Evolutionary conservation across 2,329 filamentous ascomycete species (phyloP).

Genomic region (Talaromyces sp.): DNA sequence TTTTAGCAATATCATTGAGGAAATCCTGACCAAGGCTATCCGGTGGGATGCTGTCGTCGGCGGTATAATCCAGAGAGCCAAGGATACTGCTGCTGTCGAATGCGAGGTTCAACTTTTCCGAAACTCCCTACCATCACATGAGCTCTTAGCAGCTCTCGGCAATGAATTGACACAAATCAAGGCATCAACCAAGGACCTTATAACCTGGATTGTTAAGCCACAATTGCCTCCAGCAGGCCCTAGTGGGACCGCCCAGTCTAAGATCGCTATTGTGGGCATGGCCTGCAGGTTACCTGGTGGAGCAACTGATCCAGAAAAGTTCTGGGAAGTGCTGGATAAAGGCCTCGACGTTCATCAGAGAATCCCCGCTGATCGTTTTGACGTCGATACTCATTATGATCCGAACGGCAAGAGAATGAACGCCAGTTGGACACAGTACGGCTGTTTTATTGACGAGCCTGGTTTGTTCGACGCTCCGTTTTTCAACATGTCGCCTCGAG

Average conservation of each 20-base stretch:
- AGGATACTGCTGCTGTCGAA: constrained; percentile 16
- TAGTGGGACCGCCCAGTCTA: neutral
- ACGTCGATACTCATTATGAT: constrained; percentile 65
- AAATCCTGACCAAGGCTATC: constrained; percentile 26
- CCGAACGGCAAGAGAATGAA: constrained; percentile 67
- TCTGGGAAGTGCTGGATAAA: constrained; percentile 38
- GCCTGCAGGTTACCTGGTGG: constrained; percentile 70
- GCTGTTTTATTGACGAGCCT: constrained; percentile 70
- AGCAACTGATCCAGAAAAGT: constrained; percentile 42
- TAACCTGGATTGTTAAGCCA: no score
- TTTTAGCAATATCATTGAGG: constrained; percentile 24
- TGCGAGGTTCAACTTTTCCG: constrained; percentile 31
- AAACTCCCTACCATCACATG: constrained; percentile 25
- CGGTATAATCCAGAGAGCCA: constrained; percentile 24
- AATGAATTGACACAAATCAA: constrained; percentile 25
- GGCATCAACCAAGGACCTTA: no score
- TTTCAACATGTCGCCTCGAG: constrained; percentile 83
- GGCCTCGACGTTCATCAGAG: constrained; percentile 34
- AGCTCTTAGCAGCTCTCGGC: constrained; percentile 10
- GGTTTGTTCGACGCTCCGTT: constrained; percentile 78
- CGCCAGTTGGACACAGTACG: constrained; percentile 68
- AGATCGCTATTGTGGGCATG: constrained; percentile 77
- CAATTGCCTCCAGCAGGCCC: no score
- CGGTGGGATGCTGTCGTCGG: constrained; percentile 25
- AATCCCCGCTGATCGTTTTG: constrained; percentile 67